Percentiles rank a stretch among this genome's conserved stretches.
Conservation (phyloP, 768 basidiomycete genomes). For the Cystofilobasidium ferigula region DNA sequence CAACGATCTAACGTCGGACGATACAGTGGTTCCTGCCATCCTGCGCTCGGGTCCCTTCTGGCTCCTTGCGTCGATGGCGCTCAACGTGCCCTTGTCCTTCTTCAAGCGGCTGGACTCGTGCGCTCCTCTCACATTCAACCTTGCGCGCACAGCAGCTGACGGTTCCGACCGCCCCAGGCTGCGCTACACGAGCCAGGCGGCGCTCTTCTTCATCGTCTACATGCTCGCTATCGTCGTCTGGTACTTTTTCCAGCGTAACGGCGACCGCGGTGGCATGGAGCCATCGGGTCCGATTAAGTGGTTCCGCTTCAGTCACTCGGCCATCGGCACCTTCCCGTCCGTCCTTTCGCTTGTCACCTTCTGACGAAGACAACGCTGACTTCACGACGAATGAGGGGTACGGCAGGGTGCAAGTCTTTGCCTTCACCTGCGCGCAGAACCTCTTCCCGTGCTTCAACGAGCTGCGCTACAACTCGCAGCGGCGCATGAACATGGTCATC, state of each 20-base stretch:
- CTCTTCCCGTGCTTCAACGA: constrained; percentile 93
- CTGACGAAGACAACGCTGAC: too few species aligned
- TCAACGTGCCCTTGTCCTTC: constrained; percentile 23
- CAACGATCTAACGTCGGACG: constrained; percentile 58
- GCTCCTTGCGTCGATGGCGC: constrained; percentile 5
- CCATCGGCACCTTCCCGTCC: constrained; percentile 22
- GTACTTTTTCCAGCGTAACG: constrained; percentile 67
- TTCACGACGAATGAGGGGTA: too few species aligned
- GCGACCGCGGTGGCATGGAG: constrained; percentile 41
- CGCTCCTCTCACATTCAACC: background rate
- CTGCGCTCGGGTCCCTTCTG: constrained; percentile 46
- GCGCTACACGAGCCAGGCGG: constrained; percentile 23
- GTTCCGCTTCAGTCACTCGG: constrained; percentile 13
- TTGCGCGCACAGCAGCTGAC: background rate
- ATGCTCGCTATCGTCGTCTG: constrained; percentile 58
- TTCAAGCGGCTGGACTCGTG: constrained; percentile 25
- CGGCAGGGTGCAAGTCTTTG: constrained; percentile 22
- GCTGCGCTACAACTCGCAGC: constrained; percentile 64
- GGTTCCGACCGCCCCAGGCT: constrained; percentile 3
- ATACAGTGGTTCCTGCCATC: constrained; percentile 47
- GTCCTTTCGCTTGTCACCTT: too few species aligned
- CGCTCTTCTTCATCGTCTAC: constrained; percentile 23
- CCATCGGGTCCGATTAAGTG: constrained; percentile 53
- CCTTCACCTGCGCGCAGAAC: constrained; percentile 41
- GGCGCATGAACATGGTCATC: constrained; percentile 76